Evolutionary conservation across 768 basidiomycete species (phyloP), one percentile per base, ranked within the genome.

Genomic region (Boletus reticuloceps): DNA sequence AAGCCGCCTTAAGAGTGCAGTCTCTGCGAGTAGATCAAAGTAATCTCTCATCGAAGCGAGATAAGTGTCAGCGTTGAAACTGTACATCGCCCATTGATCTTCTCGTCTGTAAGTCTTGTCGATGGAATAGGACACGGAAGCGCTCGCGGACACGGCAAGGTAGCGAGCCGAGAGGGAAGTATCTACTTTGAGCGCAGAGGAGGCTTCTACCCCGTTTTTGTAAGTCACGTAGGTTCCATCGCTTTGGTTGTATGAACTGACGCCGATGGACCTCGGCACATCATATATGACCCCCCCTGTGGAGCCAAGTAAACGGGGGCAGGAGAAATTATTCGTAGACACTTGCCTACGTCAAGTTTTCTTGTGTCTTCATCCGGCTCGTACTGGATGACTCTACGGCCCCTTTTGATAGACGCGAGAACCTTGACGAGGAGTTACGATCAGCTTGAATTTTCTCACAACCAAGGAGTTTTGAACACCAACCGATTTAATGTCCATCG

Each of bases 31-130:
- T 39, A 56, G 25, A 51, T 53, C 45, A 9, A 10, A 42, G 14
- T 61, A 61, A 25, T 61, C 22, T 43, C 44, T 47, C 37, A 61
- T 17, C 16, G 45, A 46, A 32, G 60, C 60, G 4, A 52, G 43
- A 47, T 61, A 61, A 3, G 45, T 47, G 32, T 56, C 49, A 1
- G 58, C 40, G 38, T 60, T 61, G 50, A 59, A 61, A 14, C 59
- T 55, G 50, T 61, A 61, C 53, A 61, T 47, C n/a, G 60, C 60
- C 36, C 39, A 60, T 42, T 61, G 60, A 16, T 51, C 47, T 39
- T 61, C 54, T 29, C 59, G 47, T 34, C 45, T 51, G 47, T 48
- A 50, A 3, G 57, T 48, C 47, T 60, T 60, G 16, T 53, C 45
- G 37, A 54, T 46, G n/a, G 58, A 41, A 39, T 59, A 58, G 16